A percentile compares a stretch with the other conserved stretches of the same genome.
phyloP scores from a whole-genome alignment of 495 filamentous ascomycete species.

The Trichoderma virens region DNA sequence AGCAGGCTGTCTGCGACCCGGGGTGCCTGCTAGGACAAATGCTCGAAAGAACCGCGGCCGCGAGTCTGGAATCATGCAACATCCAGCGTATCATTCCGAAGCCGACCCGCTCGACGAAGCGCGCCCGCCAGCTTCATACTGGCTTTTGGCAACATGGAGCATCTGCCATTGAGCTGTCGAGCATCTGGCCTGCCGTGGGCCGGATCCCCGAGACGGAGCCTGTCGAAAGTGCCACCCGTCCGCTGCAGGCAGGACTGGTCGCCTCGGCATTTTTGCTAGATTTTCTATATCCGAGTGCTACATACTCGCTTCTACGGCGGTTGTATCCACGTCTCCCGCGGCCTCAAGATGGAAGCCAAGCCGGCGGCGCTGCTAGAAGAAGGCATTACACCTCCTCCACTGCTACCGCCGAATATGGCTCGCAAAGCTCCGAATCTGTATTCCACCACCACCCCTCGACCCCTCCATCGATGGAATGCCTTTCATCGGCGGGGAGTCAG shows the following conservation, averaged over 20 bases:
- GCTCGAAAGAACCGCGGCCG: slow-evolving; percentile 73
- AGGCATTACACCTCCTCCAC: slow-evolving; percentile 5
- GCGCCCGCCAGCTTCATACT: slow-evolving; percentile 52
- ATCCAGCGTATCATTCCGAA: slow-evolving; percentile 57
- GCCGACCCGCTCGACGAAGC: slow-evolving; percentile 45
- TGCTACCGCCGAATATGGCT: background rate
- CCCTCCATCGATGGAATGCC: background rate
- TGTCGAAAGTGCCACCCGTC: background rate
- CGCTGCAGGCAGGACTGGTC: slow-evolving; percentile 21
- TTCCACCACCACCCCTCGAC: background rate
- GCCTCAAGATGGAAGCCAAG: background rate
- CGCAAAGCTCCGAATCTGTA: background rate
- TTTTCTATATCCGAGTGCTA: slow-evolving; percentile 53
- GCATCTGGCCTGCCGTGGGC: slow-evolving; percentile 28
- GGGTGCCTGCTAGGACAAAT: slow-evolving; percentile 38
- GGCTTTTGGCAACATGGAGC: slow-evolving; percentile 61
- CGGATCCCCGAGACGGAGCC: background rate
- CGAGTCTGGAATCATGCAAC: slow-evolving; percentile 67
- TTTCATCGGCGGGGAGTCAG: background rate
- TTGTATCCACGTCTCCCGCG: slow-evolving; percentile 16
- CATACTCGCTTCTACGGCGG: slow-evolving; percentile 40
- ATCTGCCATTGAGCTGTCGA: slow-evolving; percentile 46
- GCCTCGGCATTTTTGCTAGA: slow-evolving; percentile 46
- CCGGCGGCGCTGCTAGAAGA: background rate
- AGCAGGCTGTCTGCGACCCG: background rate